Evolutionary conservation across 192 early-diverging fungal genomes (phyloP), one percentile per base, ranked within the genome.

Genomic region (Dissophora globulifera): DNA sequence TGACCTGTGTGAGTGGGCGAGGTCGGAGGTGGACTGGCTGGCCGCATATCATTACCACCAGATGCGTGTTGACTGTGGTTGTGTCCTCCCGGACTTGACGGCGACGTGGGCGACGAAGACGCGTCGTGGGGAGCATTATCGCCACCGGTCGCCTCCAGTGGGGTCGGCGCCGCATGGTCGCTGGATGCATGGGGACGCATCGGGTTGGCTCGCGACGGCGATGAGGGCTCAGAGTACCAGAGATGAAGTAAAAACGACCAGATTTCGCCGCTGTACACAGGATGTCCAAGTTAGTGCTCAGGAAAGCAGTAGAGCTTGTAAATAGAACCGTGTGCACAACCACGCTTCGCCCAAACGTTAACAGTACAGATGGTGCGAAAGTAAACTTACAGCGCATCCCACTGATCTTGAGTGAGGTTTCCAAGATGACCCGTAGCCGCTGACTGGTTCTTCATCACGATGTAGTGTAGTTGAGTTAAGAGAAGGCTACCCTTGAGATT

Each of bases 221-320:
- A 33, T 23, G 61, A 65, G 13, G 72, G 72, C 22, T 76, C 72
- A 13, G 63, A 61, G 43, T 76, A 76, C 72, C 72, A 76, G 45
- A 76, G 72, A 23, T 76, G 72, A 2, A 76, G 64, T 4, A 76
- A 30, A 47, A 76, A 76, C 8, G 58, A 76, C 72, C 72, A 76
- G 16, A 76, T 76, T 47, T 76, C 72, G 4, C 72, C 72, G 25
- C 72, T 76, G 16, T 27, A n/a, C n/a, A n/a, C n/a, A n/a, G n/a
- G n/a, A n/a, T n/a, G n/a, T n/a, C n/a, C n/a, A n/a, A n/a, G n/a
- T n/a, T n/a, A n/a, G n/a, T n/a, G n/a, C n/a, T n/a, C n/a, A n/a
- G n/a, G n/a, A n/a, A n/a, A n/a, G n/a, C n/a, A n/a, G n/a, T n/a
- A n/a, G n/a, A n/a, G n/a, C n/a, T n/a, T n/a, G n/a, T n/a, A n/a